A percentile compares a stretch with the other conserved stretches of the same genome.
Evolutionary conservation across 495 filamentous ascomycete species (phyloP).

Genomic region (Podospora bellae-mahoneyi): DNA sequence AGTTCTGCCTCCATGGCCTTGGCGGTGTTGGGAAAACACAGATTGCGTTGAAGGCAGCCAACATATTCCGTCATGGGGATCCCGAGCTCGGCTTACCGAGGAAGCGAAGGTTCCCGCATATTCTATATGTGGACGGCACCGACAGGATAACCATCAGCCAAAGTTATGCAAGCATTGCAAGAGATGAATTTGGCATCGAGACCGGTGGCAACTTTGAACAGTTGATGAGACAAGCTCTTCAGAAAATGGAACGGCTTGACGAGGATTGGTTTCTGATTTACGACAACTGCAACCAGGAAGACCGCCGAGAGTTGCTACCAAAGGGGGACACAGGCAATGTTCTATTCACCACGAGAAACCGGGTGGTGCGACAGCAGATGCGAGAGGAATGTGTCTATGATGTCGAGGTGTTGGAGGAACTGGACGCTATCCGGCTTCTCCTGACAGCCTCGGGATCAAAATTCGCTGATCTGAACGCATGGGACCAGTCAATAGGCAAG

Average conservation of each 20-base stretch:
- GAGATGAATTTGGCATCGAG: background rate
- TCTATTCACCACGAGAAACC: conserved; percentile 1
- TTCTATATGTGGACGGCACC: conserved; percentile 25
- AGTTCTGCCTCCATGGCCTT: conserved; percentile 25
- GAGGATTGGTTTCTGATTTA: conserved; percentile 17
- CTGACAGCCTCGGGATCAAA: background rate
- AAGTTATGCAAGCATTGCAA: conserved; percentile 18
- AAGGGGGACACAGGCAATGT: background rate
- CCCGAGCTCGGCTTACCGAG: background rate
- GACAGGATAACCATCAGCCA: conserved; percentile 12
- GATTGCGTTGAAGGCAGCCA: conserved; percentile 19
- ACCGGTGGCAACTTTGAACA: background rate
- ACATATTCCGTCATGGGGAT: conserved; percentile 13
- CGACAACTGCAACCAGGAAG: conserved; percentile 14
- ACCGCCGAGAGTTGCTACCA: background rate
- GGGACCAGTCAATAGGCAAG: background rate
- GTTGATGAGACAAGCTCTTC: conserved; percentile 3
- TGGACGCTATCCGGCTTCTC: background rate
- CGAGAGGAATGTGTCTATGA: background rate
- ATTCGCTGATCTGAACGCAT: background rate
- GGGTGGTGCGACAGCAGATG: background rate
- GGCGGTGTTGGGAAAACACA: conserved; percentile 29
- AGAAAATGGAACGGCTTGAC: background rate
- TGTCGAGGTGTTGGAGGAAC: background rate
- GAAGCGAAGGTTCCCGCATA: conserved; percentile 15